Conservation (phyloP, 2,329 filamentous ascomycete species). For the Colletotrichum sp. region DNA sequence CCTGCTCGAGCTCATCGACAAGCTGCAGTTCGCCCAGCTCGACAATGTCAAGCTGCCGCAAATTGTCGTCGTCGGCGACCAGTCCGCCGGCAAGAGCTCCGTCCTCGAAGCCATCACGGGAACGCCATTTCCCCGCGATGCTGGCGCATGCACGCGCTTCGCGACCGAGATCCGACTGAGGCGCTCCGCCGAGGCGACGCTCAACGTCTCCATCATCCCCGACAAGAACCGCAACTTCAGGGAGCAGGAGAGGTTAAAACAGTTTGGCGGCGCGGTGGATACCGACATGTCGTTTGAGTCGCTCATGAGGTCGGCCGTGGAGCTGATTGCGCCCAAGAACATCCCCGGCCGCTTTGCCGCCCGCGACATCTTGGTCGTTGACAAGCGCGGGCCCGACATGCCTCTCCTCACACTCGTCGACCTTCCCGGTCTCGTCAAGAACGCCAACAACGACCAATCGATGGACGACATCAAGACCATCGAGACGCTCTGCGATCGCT, state of each 20-base stretch:
- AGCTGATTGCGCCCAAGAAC: slow-evolving; percentile 55
- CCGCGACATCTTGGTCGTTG: slow-evolving; percentile 60
- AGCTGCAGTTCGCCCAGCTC: slow-evolving; percentile 58
- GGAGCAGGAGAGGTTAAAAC: slow-evolving; percentile 52
- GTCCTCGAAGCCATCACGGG: slow-evolving; percentile 69
- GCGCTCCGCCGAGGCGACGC: slow-evolving; percentile 45
- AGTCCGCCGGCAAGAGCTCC: slow-evolving; percentile 69
- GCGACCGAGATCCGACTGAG: slow-evolving; percentile 65
- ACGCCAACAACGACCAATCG: slow-evolving; percentile 58
- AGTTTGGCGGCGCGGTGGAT: slow-evolving; percentile 53
- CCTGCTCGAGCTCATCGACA: slow-evolving; percentile 62
- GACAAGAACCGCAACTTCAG: slow-evolving; percentile 51
- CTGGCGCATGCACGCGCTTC: slow-evolving; percentile 66
- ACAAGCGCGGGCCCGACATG: slow-evolving; percentile 63
- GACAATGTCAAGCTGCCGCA: slow-evolving; percentile 62
- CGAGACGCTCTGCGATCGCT: slow-evolving; percentile 54
- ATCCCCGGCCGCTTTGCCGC: slow-evolving; percentile 57
- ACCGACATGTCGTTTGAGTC: slow-evolving; percentile 51
- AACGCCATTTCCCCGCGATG: slow-evolving; percentile 64
- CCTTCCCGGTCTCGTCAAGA: slow-evolving; percentile 62
- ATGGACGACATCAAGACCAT: slow-evolving; percentile 58
- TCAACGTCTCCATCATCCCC: slow-evolving; percentile 61
- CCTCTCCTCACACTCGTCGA: slow-evolving; percentile 67
- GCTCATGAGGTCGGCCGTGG: slow-evolving; percentile 56
- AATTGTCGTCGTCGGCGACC: slow-evolving; percentile 69